Conservation (phyloP, 305 asterid genomes). For the Ilex paraguariensis region DNA sequence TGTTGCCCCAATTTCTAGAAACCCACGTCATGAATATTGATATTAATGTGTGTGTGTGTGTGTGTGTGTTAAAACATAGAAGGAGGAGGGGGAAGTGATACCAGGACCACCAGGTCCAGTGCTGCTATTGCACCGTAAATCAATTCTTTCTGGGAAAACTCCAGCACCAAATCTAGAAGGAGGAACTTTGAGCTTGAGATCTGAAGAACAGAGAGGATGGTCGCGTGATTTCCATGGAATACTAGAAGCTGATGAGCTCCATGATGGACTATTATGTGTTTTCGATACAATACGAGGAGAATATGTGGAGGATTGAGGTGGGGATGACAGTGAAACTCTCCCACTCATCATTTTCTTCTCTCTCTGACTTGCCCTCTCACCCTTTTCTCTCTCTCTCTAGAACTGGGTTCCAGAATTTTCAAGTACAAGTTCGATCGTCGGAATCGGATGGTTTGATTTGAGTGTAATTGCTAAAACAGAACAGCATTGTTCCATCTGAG, state of each 20-base stretch:
- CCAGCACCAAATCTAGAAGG: conserved; percentile 14
- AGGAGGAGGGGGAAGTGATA: conserved; percentile 2
- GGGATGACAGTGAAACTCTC: conserved; percentile 16
- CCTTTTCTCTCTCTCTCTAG: background rate
- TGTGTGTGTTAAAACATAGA: too few relatives aligned
- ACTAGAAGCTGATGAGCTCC: conserved; percentile 14
- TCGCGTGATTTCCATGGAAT: conserved; percentile 22
- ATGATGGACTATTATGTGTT: too few relatives aligned
- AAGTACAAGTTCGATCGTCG: too few relatives aligned
- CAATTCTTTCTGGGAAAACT: conserved; percentile 15
- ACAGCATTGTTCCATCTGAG: too few relatives aligned
- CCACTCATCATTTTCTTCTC: conserved; percentile 25
- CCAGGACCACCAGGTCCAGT: conserved; percentile 26
- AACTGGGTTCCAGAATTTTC: too few relatives aligned
- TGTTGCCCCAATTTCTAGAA: background rate
- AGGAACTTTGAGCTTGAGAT: conserved; percentile 12
- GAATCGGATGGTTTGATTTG: too few relatives aligned
- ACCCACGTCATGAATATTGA: background rate
- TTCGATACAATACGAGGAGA: conserved; percentile 14
- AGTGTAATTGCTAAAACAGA: too few relatives aligned
- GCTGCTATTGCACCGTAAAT: conserved; percentile 32
- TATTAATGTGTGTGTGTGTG: too few relatives aligned
- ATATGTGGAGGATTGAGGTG: conserved; percentile 14
- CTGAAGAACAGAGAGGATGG: conserved; percentile 19
- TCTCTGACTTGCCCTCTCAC: background rate